Conservation (phyloP, 73 alveolate species). For the Diophrys appendiculata region DNA sequence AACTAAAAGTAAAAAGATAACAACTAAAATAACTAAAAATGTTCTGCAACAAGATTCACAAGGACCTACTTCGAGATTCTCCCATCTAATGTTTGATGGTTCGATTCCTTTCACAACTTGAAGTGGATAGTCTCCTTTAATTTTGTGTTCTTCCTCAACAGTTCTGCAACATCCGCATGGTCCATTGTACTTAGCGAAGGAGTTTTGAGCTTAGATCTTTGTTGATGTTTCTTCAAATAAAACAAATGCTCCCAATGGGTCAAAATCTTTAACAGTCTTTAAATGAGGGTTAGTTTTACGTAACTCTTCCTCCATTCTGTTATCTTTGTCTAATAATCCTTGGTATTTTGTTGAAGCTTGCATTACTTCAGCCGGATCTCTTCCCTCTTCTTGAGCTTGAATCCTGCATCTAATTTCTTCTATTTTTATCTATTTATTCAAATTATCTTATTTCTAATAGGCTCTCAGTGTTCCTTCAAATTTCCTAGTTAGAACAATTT, state of each 20-base stretch:
- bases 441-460: constrained; percentile 8
- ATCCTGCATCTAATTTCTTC: constrained; percentile 8
- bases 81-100: constrained; percentile 30
- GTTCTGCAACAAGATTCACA: constrained; percentile 22
- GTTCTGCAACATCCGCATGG: neutral
- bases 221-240: constrained; percentile 31
- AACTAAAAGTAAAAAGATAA: neutral
- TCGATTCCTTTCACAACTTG: constrained; percentile 10
- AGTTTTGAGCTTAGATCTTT: neutral
- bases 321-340: constrained; percentile 25
- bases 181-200: neutral
- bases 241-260: constrained; percentile 55
- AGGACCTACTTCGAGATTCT: constrained; percentile 20
- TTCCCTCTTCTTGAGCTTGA: constrained; percentile 12
- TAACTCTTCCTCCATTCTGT: constrained; percentile 37
- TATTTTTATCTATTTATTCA: constrained; percentile 9
- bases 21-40: neutral
- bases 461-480: constrained; percentile 18
- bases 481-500: constrained; percentile 8
- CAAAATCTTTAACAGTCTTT: constrained; percentile 42
- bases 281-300: constrained; percentile 19
- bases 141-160: neutral
- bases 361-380: neutral
- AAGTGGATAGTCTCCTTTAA: neutral
- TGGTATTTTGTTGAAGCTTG: neutral